A percentile compares a stretch with the other conserved stretches of the same genome.
Evolutionary conservation across 371 early-diverging fungal species (phyloP).

Genomic region (Nematocida parisii): DNA sequence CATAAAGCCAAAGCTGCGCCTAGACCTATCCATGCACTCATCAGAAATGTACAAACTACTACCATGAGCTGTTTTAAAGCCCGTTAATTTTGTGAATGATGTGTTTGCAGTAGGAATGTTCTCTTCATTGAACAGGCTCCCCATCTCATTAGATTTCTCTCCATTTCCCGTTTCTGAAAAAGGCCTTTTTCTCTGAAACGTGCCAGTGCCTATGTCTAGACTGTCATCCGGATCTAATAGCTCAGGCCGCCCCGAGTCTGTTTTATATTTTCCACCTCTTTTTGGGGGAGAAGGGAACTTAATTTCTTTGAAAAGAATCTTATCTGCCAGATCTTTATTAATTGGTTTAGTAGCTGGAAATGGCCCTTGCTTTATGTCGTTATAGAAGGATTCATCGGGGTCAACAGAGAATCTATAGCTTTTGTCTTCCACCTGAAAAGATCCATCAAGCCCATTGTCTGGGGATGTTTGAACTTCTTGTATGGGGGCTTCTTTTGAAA

Average conservation of each 20-base stretch:
- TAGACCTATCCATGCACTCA: slow-evolving; percentile 10
- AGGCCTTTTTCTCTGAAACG: slow-evolving; percentile 5
- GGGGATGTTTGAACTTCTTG: not conserved
- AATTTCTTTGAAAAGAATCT: slow-evolving; percentile 19
- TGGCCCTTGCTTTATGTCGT: slow-evolving; percentile 13
- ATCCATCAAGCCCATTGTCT: slow-evolving; percentile 22
- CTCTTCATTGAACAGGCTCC: slow-evolving; percentile 2
- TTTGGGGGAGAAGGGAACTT: slow-evolving; percentile 37
- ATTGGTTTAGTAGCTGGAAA: not conserved
- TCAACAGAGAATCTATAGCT: slow-evolving; percentile 13
- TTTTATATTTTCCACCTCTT: not conserved
- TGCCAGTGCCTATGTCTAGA: slow-evolving; percentile 49
- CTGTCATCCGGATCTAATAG: slow-evolving; percentile 53
- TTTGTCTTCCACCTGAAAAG: slow-evolving; percentile 43
- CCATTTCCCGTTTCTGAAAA: not conserved
- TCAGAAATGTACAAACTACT: not conserved
- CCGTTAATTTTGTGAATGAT: slow-evolving; percentile 33
- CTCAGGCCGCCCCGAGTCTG: not conserved
- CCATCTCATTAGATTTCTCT: not conserved
- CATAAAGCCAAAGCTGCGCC: slow-evolving; percentile 52
- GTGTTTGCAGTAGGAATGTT: not conserved
- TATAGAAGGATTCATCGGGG: slow-evolving; percentile 11
- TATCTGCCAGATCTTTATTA: slow-evolving; percentile 22
- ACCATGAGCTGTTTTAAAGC: slow-evolving; percentile 51
- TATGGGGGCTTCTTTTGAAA: not conserved